Evolutionary conservation across 345 rosid species (phyloP).

Genomic region (Hypericum perforatum): DNA sequence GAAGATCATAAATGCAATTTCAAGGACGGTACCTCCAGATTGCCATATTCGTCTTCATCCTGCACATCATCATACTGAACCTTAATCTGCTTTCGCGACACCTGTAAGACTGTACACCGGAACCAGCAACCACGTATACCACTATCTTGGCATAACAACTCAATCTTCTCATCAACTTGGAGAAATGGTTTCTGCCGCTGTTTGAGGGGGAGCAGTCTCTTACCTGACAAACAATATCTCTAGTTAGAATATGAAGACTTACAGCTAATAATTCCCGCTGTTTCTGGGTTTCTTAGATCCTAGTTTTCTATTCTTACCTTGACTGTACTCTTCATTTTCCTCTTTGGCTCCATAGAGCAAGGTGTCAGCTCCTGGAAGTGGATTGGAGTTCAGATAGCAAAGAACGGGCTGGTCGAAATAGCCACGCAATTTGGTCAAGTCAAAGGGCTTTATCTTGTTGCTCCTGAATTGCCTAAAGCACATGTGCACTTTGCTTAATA

Average conservation of each 20-base stretch:
- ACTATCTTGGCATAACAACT: constrained; percentile 85
- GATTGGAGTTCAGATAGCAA: constrained; percentile 47
- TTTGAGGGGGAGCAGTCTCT: constrained; percentile 42
- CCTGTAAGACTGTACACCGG: constrained; percentile 65
- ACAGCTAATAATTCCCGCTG: constrained; percentile 24
- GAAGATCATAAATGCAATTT: too few species aligned
- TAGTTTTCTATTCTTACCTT: constrained; percentile 36
- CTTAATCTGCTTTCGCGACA: constrained; percentile 56
- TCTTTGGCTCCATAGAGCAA: constrained; percentile 35
- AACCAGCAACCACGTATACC: constrained; percentile 99
- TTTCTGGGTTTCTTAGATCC: constrained; percentile 62
- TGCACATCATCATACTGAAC: constrained; percentile 77
- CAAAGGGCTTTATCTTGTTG: constrained; percentile 71
- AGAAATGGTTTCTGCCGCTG: constrained; percentile 29
- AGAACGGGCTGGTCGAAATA: constrained; percentile 73
- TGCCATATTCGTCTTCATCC: constrained; percentile 71
- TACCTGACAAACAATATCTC: constrained; percentile 40
- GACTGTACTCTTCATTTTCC: constrained; percentile 48
- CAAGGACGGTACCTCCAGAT: constrained; percentile 57
- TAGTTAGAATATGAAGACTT: constrained; percentile 35
- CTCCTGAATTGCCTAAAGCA: constrained; percentile 80
- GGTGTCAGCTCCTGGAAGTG: constrained; percentile 31
- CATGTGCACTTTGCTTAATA: constrained; percentile 50
- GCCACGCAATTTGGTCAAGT: constrained; percentile 76
- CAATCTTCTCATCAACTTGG: constrained; percentile 63